Evolutionary conservation across 176 grass and related monocot genomes (phyloP).

Genomic region (Eleusine indica): DNA sequence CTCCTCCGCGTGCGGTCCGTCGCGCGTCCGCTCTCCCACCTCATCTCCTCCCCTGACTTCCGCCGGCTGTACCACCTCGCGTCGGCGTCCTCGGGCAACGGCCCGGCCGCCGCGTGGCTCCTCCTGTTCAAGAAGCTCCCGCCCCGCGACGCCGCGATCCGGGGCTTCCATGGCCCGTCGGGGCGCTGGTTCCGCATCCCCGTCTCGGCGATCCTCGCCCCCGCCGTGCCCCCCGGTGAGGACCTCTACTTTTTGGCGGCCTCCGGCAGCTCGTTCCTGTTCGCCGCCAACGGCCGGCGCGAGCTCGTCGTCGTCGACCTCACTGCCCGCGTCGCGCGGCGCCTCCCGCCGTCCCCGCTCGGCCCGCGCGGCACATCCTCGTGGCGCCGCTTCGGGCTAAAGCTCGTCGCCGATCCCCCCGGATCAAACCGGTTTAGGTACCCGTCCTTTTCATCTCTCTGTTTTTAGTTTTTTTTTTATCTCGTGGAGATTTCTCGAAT

Average conservation of each 20-base stretch:
- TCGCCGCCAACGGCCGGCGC: constrained; percentile 83
- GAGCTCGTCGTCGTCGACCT: constrained; percentile 82
- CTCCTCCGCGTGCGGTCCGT: constrained; percentile 76
- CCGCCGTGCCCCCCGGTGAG: constrained; percentile 70
- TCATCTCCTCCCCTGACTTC: constrained; percentile 70
- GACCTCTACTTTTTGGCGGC: constrained; percentile 94
- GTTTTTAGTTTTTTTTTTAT: background rate
- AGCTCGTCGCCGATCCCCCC: constrained; percentile 77
- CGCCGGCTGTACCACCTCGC: constrained; percentile 76
- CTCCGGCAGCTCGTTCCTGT: constrained; percentile 81
- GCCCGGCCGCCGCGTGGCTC: constrained; percentile 73
- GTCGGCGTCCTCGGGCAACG: constrained; percentile 46
- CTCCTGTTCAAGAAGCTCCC: constrained; percentile 90
- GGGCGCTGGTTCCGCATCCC: constrained; percentile 89
- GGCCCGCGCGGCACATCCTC: constrained; percentile 90
- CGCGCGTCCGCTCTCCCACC: constrained; percentile 66
- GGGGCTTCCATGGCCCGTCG: constrained; percentile 82
- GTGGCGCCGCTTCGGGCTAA: constrained; percentile 86
- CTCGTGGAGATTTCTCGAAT: background rate
- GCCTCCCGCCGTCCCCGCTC: constrained; percentile 79
- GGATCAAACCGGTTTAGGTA: constrained; percentile 68
- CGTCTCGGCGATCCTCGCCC: constrained; percentile 56
- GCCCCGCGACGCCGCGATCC: constrained; percentile 62
- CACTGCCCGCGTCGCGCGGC: constrained; percentile 52
- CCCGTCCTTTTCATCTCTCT: constrained; percentile 40